Evolutionary conservation across 768 basidiomycete species (phyloP), one percentile per base, ranked within the genome.

Genomic region (Tulasnella sp.): DNA sequence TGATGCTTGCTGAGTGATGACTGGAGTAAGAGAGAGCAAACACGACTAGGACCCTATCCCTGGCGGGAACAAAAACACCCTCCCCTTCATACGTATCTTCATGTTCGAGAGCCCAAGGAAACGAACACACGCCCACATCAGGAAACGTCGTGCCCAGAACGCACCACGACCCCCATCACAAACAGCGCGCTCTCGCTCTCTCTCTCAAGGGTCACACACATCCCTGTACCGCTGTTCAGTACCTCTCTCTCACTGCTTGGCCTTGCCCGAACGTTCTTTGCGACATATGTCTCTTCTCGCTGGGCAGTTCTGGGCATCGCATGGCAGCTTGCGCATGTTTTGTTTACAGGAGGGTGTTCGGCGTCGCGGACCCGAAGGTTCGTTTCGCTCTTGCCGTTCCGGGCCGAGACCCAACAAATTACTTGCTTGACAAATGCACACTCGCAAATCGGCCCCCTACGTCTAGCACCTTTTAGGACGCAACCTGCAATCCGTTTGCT

Each of bases 131-230:
- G 18, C 62, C 62, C 62, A 68, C 62, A 68, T 34, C 31, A 68
- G 62, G 62, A 68, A 68, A 68, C 62, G 62, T 31, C 62, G 62
- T 68, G 62, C 62, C 62, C 62, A 68, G 62, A 68, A 68, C 62
- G 5, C 27, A 27, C 62, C 62, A 68, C 62, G 34, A 27, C 62
- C 34, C 34, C 62, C 62, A 68, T 68, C 62, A 68, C 62, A 68
- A 36, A 68, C 62, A 68, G 34, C 62, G 62, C n/a, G n/a, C n/a
- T n/a, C n/a, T n/a, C n/a, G n/a, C n/a, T n/a, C n/a, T n/a, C n/a
- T n/a, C 62, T 68, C 62, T 68, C 62, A 68, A 27, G 52, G 52
- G 52, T 36, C 62, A 58, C 56, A n/a, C 62, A 58, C 56, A n/a
- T 58, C 56, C 56, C n/a, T 8, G n/a, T 31, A 58, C 62, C 34